Base-by-base conservation (phyloP, 73 alveolate genomes). In the Symbiodinium natans region DNA sequence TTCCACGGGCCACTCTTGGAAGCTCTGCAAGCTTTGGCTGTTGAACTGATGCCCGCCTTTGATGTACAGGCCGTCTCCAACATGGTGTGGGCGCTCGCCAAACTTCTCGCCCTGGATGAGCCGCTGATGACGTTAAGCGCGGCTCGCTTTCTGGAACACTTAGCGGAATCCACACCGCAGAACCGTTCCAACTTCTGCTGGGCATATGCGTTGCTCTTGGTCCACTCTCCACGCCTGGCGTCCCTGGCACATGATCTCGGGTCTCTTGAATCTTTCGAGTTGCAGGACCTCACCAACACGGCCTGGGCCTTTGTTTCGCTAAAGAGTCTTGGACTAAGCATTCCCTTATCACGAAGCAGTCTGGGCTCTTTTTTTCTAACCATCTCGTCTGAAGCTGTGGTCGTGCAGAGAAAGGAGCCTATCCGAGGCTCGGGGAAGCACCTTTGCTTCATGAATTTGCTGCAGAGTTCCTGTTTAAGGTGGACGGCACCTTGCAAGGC, bases 131-230 rank as follows among this genome's bases (percentile, higher is more conserved):
- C 43, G 43, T 34, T 27, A 21, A n/a, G 40, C 31, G 46, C 84
- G 23, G 1, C 10, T 41, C 84, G 41, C 23, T 73, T 73, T 73
- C 25, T 11, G 43, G 41, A n/a, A 21, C 42, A 27, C 5, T 31
- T 73, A 42, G 17, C 42, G 8, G 84, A 73, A 42, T n/a, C 84
- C 41, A 73, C 42, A 8, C 43, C 84, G 84, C 84, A 73, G 42
- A n/a, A 73, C 84, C 84, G 84, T 9, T 73, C 84, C 84, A 73
- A 73, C 42, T 73, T 73, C 42, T 73, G 84, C 84, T 73, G 84
- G 84, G 84, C 84, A 25, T 21, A n/a, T 33, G 84, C 84, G 4
- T 19, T 34, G 43, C 84, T 73, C 19, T 10, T 13, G 40, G 84
- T 73, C 43, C 41, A 29, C 17, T 34, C 84, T 1, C 83, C 83